Conservation (phyloP, 108 stramenopile genomes). For the Nitzschia putrida region DNA sequence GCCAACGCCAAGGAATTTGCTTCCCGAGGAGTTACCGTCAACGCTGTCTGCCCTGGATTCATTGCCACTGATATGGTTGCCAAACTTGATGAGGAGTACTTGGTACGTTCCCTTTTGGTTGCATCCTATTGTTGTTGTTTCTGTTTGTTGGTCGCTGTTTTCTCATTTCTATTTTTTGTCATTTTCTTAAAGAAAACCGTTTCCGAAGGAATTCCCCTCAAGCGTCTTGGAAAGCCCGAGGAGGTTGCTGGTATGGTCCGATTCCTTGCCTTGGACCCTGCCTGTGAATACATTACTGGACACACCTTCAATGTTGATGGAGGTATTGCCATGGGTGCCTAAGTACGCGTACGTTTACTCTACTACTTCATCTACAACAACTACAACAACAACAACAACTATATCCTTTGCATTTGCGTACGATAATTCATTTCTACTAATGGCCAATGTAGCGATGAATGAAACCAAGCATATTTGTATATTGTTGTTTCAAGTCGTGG, state of each 20-base stretch:
- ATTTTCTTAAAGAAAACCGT: conserved; percentile 50
- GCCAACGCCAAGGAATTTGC: conserved; percentile 92
- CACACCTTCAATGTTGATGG: conserved; percentile 96
- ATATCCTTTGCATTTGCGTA: too few relatives aligned
- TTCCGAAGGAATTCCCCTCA: conserved; percentile 73
- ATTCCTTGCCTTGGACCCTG: conserved; percentile 90
- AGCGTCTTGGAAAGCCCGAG: conserved; percentile 86
- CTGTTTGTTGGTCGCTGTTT: background rate
- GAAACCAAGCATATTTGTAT: too few relatives aligned
- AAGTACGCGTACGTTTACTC: conserved; percentile 18
- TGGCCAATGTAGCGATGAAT: too few relatives aligned
- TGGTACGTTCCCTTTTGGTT: conserved; percentile 36
- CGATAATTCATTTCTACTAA: too few relatives aligned
- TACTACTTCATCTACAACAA: background rate
- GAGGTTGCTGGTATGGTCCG: conserved; percentile 88
- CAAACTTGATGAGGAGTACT: conserved; percentile 51
- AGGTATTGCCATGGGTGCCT: conserved; percentile 93
- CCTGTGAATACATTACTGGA: conserved; percentile 88
- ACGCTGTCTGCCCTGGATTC: conserved; percentile 88
- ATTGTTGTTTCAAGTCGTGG: too few relatives aligned
- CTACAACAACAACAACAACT: too few relatives aligned
- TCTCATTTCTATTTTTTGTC: background rate
- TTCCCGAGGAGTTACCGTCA: conserved; percentile 75
- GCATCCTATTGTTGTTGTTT: background rate
- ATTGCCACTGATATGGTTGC: conserved; percentile 90